phyloP scores from a whole-genome alignment of 306 rosid species.

The Cucumis melo region DNA sequence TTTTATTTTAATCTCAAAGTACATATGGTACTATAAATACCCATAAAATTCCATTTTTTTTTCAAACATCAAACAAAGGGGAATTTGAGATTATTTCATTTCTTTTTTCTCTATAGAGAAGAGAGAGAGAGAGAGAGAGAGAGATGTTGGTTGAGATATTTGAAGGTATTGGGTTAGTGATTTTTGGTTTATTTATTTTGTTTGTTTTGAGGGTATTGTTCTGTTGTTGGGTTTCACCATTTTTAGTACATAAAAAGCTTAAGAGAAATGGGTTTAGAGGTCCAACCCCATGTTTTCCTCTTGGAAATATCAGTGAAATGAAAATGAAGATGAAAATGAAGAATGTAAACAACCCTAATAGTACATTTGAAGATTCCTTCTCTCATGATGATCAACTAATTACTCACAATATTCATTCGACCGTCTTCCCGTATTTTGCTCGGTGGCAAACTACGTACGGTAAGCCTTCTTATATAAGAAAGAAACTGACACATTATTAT shows the following conservation, averaged over 20 bases:
- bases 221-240: conserved; percentile 32
- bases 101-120: too few species aligned
- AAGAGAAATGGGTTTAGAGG: conserved; percentile 57
- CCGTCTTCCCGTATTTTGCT: conserved; percentile 47
- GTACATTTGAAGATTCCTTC: background rate
- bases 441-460: conserved; percentile 57
- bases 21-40: conserved; percentile 1
- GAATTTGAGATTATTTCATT: background rate
- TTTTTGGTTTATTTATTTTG: background rate
- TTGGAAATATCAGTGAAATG: conserved; percentile 41
- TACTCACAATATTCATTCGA: conserved; percentile 50
- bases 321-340: conserved; percentile 32
- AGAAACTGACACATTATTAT: too few species aligned
- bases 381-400: background rate
- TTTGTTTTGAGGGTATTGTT: background rate
- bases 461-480: background rate
- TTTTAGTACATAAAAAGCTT: conserved; percentile 22
- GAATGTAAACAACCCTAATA: background rate
- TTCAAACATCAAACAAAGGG: background rate
- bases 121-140: background rate
- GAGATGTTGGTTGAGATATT: background rate
- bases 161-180: background rate
- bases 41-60: background rate
- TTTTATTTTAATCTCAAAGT: background rate
- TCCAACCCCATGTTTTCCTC: conserved; percentile 34